These are phyloP conservation scores for Herpetospermum pedunculosum DNA, from an alignment of 306 rosid genomes.

Conservation along the genomic window DNA sequence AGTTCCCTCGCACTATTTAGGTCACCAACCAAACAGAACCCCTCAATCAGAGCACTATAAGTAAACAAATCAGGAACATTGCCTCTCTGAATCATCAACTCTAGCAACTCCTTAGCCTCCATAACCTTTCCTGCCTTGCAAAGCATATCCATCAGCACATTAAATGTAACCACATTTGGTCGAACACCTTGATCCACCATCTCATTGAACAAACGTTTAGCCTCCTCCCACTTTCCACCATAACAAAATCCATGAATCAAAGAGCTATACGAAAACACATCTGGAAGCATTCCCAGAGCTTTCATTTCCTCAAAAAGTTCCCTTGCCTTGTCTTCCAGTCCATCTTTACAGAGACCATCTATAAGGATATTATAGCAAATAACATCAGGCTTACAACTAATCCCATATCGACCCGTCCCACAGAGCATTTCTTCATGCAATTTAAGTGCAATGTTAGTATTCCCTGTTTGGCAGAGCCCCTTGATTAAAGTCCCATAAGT, in stretches of 20 bases:
- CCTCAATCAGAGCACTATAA: constrained; percentile 32
- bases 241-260: constrained; percentile 30
- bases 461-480: constrained; percentile 33
- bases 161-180: constrained; percentile 31
- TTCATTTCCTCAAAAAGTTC: constrained; percentile 37
- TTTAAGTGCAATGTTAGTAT: constrained; percentile 18
- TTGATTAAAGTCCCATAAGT: constrained; percentile 30
- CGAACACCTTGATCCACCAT: constrained; percentile 39
- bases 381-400: constrained; percentile 20
- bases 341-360: constrained; percentile 37
- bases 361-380: constrained; percentile 22
- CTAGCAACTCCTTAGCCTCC: constrained; percentile 20
- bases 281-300: constrained; percentile 15
- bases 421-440: constrained; percentile 28
- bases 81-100: constrained; percentile 26
- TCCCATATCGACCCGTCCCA: constrained; percentile 12
- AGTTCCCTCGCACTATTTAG: constrained; percentile 21
- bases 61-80: constrained; percentile 12
- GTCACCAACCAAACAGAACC: constrained; percentile 22
- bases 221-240: constrained; percentile 27
- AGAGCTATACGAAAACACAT: constrained; percentile 26
- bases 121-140: constrained; percentile 26
- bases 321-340: constrained; percentile 25
- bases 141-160: constrained; percentile 18
- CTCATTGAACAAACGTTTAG: constrained; percentile 22